Conservation (phyloP, 192 early-diverging fungal species). For the Jimgerdemannia flammicorona region DNA sequence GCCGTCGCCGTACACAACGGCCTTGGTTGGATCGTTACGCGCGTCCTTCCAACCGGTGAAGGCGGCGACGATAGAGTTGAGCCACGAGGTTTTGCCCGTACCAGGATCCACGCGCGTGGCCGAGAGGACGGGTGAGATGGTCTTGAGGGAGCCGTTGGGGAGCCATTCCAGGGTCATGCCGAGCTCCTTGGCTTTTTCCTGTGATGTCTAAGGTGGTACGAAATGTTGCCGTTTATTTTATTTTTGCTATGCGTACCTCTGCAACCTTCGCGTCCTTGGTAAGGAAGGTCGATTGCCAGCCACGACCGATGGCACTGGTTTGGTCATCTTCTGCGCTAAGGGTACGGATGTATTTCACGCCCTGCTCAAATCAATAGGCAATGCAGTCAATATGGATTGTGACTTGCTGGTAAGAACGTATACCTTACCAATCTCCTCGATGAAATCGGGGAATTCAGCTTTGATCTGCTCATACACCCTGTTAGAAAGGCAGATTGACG, state of each 20-base stretch:
- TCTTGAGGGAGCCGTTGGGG: constrained; percentile 27
- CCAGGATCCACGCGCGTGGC: constrained; percentile 9
- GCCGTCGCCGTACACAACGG: constrained; percentile 31
- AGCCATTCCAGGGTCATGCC: constrained; percentile 28
- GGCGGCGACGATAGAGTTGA: constrained; percentile 35
- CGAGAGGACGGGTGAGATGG: constrained; percentile 28
- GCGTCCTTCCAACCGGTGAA: constrained; percentile 33
- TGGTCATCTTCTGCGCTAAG: constrained; percentile 28
- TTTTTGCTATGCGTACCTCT: neutral
- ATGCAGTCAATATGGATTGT: too few species aligned
- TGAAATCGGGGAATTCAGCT: constrained; percentile 20
- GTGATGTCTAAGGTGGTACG: neutral
- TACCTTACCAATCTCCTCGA: constrained; percentile 10
- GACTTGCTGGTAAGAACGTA: neutral
- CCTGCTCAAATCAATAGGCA: constrained; percentile 24
- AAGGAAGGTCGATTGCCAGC: constrained; percentile 34
- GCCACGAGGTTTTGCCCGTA: constrained; percentile 19
- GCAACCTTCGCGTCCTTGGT: constrained; percentile 16
- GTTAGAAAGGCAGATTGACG: constrained; percentile 27
- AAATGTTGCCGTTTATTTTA: neutral
- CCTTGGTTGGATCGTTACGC: constrained; percentile 25
- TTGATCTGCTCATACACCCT: constrained; percentile 22
- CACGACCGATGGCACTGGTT: constrained; percentile 26
- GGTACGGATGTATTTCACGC: constrained; percentile 30
- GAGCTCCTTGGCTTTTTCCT: constrained; percentile 14